phyloP scores from a whole-genome alignment of 176 grass and related monocot genomes.

The Phragmites australis region DNA sequence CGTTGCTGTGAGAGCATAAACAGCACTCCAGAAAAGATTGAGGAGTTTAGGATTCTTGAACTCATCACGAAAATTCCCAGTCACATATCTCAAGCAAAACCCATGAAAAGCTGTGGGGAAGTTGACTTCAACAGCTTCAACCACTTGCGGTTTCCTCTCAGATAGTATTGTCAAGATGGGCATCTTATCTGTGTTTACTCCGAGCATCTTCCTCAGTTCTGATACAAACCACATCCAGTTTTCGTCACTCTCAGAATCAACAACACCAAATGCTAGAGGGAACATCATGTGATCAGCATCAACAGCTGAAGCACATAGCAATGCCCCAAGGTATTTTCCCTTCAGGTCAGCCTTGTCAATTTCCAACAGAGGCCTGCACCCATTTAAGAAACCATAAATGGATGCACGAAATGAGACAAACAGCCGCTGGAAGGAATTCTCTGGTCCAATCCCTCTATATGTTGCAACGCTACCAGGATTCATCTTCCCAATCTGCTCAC shows the following conservation, averaged over 20 bases:
- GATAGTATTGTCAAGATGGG: slow-evolving; percentile 84
- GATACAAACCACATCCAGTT: slow-evolving; percentile 99
- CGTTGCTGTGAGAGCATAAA: slow-evolving; percentile 76
- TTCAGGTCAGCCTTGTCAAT: slow-evolving; percentile 88
- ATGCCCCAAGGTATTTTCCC: slow-evolving; percentile 95
- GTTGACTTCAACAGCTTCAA: slow-evolving; percentile 70
- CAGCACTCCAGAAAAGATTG: slow-evolving; percentile 91
- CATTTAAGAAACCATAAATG: slow-evolving; percentile 91
- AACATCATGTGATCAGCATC: slow-evolving; percentile 83
- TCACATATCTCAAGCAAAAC: slow-evolving; percentile 87
- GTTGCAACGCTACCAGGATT: slow-evolving; percentile 87
- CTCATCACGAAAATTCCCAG: slow-evolving; percentile 90
- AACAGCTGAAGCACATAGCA: slow-evolving; percentile 91
- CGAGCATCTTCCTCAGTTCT: slow-evolving; percentile 91
- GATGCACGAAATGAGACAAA: slow-evolving; percentile 87
- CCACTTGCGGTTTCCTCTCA: slow-evolving; percentile 66
- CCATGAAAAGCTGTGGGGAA: slow-evolving; percentile 88
- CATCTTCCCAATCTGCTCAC: slow-evolving; percentile 73
- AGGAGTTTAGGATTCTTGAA: slow-evolving; percentile 98
- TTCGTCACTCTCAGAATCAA: slow-evolving; percentile 84
- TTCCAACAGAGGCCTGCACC: slow-evolving; percentile 87
- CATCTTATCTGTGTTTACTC: slow-evolving; percentile 97
- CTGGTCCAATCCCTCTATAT: slow-evolving; percentile 61
- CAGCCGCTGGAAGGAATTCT: slow-evolving; percentile 84
- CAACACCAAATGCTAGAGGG: slow-evolving; percentile 85